Conservation (phyloP, 176 grass and related monocot species). For the Zea mays region Zm-B73-REFERENCE-NAM-5.0 NC_050099.1:28838001-28838500, state of each 20-base stretch:
- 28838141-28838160: background rate
- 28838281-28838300: background rate
- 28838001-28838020: conserved; percentile 23
- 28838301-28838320: background rate
- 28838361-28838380: background rate
- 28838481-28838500: too few species aligned
- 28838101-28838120: too few species aligned
- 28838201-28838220: background rate
- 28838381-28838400: background rate
- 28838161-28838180: background rate
- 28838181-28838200: background rate
- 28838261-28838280: background rate
- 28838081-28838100: background rate
- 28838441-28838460: too few species aligned
- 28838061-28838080: background rate
- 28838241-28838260: background rate
- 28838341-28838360: background rate
- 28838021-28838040: background rate
- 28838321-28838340: background rate
- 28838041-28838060: background rate
- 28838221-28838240: background rate
- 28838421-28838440: background rate
- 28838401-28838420: background rate
- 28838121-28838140: background rate
- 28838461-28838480: too few species aligned